phyloP scores from a whole-genome alignment of 2,329 filamentous ascomycete genomes.

The Pyrenophora graminea region DNA sequence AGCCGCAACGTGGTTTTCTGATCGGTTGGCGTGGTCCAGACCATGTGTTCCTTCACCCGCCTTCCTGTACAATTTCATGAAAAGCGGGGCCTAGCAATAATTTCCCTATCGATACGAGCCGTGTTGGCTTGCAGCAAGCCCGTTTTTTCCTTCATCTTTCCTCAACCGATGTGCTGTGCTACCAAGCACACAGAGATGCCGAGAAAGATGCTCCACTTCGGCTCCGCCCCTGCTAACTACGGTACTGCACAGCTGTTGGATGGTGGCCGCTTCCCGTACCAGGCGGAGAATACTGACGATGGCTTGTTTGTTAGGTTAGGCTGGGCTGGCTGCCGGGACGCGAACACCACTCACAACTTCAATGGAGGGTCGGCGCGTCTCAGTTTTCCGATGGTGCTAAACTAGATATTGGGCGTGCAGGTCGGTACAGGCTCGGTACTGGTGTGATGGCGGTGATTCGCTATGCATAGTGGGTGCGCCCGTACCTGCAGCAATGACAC shows the following conservation, averaged over 20 bases:
- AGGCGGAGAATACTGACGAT: not conserved
- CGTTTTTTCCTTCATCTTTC: not conserved
- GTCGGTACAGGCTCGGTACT: not conserved
- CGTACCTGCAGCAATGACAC: slow-evolving; percentile 1
- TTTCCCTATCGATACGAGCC: slow-evolving; percentile 3
- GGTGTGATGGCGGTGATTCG: not conserved
- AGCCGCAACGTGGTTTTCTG: not conserved
- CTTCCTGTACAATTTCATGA: slow-evolving; percentile 1
- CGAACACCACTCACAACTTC: not conserved
- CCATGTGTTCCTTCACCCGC: not conserved
- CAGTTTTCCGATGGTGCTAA: not conserved
- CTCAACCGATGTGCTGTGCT: not conserved
- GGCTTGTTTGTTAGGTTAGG: not conserved
- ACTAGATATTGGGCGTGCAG: not conserved
- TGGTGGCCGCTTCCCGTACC: slow-evolving; percentile 2
- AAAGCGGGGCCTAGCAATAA: not conserved
- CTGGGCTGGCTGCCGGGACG: slow-evolving; percentile 2
- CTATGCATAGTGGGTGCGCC: not conserved
- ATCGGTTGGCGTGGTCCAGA: slow-evolving; percentile 5
- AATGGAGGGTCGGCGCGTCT: not conserved
- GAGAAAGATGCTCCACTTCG: not conserved
- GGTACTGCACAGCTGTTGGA: not conserved
- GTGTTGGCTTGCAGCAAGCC: not conserved
- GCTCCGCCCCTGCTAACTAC: not conserved
- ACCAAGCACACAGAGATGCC: not conserved